Base-by-base conservation (phyloP, 2,329 filamentous ascomycete genomes). In the Hypomyces perniciosus region DNA sequence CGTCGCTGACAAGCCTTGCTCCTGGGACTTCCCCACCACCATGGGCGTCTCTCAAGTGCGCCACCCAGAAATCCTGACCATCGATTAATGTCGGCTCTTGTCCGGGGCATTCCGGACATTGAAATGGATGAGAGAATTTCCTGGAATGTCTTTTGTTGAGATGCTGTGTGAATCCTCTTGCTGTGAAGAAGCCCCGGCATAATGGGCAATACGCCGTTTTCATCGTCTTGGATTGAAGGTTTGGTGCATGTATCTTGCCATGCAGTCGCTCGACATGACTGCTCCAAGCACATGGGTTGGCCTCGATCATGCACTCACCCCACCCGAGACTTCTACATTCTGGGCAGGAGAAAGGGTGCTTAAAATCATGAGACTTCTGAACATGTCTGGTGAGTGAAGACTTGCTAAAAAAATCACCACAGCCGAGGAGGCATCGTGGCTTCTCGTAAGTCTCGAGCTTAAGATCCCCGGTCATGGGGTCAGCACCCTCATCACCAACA, bases 141-240 rank as follows among this genome's bases (percentile, higher is more conserved):
- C 34, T 26, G n/a, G 34, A 37, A 39, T 46, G 44, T 34, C 35
- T 46, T 46, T 46, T 46, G 27, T 46, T 39, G 34, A 46, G 34
- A 46, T 46, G 44, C 34, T 46, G 44, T 30, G 34, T 46, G 13
- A 46, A 46, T 39, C 44, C 44, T 30, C 44, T 46, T 39, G 34
- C 34, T 30, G 44, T 8, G 27, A 46, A 46, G 10, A 30, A 37
- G 12, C 28, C 44, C 44, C 28, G 9, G 27, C 44, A 46, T 39
- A 46, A 39, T 46, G 27, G 44, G 34, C 44, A 46, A 46, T 46
- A 46, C 35, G 44, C 44, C 44, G 13, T 39, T 39, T 39, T 46
- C 34, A 39, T 39, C 6, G 34, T 39, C 27, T 38, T 46, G 7
- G 26, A 27, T 13, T 30, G 34, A 38, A 39, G 34, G 20, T 46